These are phyloP conservation scores for Penstemon newberryi DNA, from an alignment of 257 asterid genomes.

Conservation along the genomic window DNA sequence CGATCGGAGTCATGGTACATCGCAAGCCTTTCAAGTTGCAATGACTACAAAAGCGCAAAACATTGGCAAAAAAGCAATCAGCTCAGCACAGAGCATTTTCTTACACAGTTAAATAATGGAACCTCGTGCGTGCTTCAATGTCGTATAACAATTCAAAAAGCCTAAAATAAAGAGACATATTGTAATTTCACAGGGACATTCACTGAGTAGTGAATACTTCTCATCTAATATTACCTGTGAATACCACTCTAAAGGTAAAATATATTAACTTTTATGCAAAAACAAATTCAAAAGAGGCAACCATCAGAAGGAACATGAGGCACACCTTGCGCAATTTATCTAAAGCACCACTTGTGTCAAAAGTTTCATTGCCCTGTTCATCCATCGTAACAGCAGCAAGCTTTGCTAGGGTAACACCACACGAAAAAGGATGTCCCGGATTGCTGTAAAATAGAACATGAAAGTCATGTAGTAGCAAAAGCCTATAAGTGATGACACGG, in stretches of 20 bases:
- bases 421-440: constrained; percentile 89
- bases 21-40: constrained; percentile 98
- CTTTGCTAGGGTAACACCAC: constrained; percentile 92
- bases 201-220: background rate
- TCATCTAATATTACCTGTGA: constrained; percentile 12
- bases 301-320: constrained; percentile 26
- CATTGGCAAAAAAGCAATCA: constrained; percentile 21
- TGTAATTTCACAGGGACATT: constrained; percentile 17
- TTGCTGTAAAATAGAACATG: constrained; percentile 53
- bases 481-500: constrained; percentile 13
- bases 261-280: constrained; percentile 10
- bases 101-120: background rate
- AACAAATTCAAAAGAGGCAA: constrained; percentile 19
- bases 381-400: constrained; percentile 99
- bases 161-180: constrained; percentile 2
- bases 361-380: constrained; percentile 98
- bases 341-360: constrained; percentile 97
- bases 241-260: constrained; percentile 19
- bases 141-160: constrained; percentile 10
- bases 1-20: constrained; percentile 88
- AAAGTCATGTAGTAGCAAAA: constrained; percentile 25
- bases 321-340: constrained; percentile 96
- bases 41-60: constrained; percentile 52
- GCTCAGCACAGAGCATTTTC: constrained; percentile 10
- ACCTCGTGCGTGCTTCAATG: constrained; percentile 17